These are phyloP conservation scores for Lagenidium giganteum DNA, from an alignment of 352 stramenopile species.

Conservation along the genomic window DNA sequence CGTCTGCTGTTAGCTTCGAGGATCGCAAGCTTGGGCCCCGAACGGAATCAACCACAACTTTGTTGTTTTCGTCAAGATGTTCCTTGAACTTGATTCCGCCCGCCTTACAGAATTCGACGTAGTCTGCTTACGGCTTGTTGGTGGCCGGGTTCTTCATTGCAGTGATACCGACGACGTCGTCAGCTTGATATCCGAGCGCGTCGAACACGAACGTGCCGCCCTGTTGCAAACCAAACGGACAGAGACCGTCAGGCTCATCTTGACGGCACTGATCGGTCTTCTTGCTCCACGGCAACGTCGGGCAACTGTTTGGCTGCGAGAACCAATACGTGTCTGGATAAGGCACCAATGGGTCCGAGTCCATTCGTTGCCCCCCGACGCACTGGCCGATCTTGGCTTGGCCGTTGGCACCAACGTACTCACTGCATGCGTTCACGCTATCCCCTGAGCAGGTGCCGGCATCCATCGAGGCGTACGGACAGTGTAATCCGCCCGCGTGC, in stretches of 20 bases:
- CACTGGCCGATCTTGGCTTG: slow-evolving; percentile 65
- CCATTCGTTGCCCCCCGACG: slow-evolving; percentile 42
- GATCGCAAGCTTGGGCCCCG: slow-evolving; percentile 47
- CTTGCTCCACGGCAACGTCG: slow-evolving; percentile 24
- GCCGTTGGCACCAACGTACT: slow-evolving; percentile 44
- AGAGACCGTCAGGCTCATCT: slow-evolving; percentile 35
- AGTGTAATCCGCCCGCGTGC: too few relatives aligned
- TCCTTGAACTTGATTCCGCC: slow-evolving; percentile 61
- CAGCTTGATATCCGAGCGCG: slow-evolving; percentile 46
- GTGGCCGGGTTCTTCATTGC: slow-evolving; percentile 41
- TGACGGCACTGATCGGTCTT: slow-evolving; percentile 39
- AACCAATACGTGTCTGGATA: slow-evolving; percentile 79
- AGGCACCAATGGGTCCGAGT: slow-evolving; percentile 39
- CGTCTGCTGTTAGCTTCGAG: slow-evolving; percentile 38
- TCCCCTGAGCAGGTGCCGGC: slow-evolving; percentile 44
- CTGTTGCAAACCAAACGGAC: slow-evolving; percentile 32
- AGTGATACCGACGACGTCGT: slow-evolving; percentile 73
- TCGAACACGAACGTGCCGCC: slow-evolving; percentile 64
- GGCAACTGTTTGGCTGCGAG: slow-evolving; percentile 75
- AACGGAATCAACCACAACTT: slow-evolving; percentile 41
- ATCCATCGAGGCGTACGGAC: slow-evolving; percentile 53
- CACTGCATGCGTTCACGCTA: slow-evolving; percentile 35
- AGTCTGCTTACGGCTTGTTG: slow-evolving; percentile 40
- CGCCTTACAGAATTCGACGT: slow-evolving; percentile 55
- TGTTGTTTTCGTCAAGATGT: slow-evolving; percentile 12